Percentiles rank a stretch among this genome's conserved stretches.
Conservation (phyloP, 78 protist genomes). For the Dictyostelium purpureum region DNA sequence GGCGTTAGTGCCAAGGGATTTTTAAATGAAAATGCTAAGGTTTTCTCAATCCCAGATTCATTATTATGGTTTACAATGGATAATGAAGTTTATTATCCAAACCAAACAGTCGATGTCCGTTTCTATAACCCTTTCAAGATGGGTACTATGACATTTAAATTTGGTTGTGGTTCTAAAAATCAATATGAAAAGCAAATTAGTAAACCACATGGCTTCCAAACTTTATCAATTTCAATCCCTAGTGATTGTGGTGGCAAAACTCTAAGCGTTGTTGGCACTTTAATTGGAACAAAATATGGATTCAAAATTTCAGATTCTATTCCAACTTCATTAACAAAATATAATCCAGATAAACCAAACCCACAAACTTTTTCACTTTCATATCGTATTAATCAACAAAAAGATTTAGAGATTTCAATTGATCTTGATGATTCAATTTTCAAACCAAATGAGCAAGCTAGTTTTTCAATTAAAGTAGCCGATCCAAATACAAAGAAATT, state of each 20-base stretch:
- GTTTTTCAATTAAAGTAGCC: neutral
- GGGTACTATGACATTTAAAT: neutral
- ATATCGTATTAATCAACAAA: neutral
- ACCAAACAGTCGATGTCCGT: neutral
- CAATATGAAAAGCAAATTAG: neutral
- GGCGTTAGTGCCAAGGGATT: no score
- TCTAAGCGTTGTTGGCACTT: neutral
- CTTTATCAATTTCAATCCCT: neutral
- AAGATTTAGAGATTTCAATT: neutral
- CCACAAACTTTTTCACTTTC: neutral
- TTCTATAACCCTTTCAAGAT: neutral
- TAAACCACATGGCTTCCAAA: neutral
- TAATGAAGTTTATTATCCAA: neutral
- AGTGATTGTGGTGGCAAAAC: neutral
- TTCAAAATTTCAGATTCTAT: neutral
- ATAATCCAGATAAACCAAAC: neutral
- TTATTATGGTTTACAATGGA: neutral
- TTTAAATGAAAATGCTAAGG: no score
- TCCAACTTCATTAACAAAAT: neutral
- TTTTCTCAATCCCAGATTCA: neutral
- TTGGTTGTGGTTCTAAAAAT: constrained; percentile 2
- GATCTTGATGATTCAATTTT: neutral
- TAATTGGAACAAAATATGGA: neutral
- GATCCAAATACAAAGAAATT: neutral
- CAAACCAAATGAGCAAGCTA: neutral